A percentile compares a stretch with the other conserved stretches of the same genome.
These are phyloP conservation scores for Sclerotinia minor DNA, from an alignment of 2,329 filamentous ascomycete genomes.

Conservation along the genomic window DNA sequence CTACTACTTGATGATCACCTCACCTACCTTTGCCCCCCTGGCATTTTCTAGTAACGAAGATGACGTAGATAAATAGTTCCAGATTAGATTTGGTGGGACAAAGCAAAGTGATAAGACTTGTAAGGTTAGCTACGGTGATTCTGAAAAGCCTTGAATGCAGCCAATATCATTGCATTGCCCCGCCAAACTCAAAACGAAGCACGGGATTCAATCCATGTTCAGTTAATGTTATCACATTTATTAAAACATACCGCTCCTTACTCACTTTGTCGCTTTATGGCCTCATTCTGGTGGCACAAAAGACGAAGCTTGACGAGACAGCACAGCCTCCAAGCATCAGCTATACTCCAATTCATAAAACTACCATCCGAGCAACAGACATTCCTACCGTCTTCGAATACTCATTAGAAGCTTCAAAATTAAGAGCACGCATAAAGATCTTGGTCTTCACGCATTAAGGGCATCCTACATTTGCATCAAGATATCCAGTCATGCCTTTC, in stretches of 20 bases:
- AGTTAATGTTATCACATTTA: neutral
- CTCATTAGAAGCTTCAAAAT: neutral
- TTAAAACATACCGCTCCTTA: neutral
- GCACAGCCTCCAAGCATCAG: no score
- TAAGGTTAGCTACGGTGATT: conserved; percentile 15
- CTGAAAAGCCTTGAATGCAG: neutral
- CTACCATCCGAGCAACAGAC: neutral
- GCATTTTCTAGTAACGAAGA: neutral
- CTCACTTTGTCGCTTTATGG: neutral
- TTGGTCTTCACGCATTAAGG: neutral
- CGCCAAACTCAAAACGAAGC: neutral
- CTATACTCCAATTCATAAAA: neutral
- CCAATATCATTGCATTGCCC: conserved; percentile 23
- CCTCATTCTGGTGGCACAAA: neutral
- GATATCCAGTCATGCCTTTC: conserved; percentile 69
- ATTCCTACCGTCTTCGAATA: neutral
- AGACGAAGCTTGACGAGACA: no score
- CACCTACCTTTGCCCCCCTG: no score
- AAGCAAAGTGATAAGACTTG: neutral
- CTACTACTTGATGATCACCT: neutral
- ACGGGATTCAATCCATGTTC: neutral
- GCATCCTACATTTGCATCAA: neutral
- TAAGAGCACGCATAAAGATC: neutral
- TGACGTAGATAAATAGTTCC: conserved; percentile 10
- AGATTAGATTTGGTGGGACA: neutral